Evolutionary conservation across 768 basidiomycete genomes (phyloP), one percentile per base, ranked within the genome.

Genomic region (Leccinum arenicola): DNA sequence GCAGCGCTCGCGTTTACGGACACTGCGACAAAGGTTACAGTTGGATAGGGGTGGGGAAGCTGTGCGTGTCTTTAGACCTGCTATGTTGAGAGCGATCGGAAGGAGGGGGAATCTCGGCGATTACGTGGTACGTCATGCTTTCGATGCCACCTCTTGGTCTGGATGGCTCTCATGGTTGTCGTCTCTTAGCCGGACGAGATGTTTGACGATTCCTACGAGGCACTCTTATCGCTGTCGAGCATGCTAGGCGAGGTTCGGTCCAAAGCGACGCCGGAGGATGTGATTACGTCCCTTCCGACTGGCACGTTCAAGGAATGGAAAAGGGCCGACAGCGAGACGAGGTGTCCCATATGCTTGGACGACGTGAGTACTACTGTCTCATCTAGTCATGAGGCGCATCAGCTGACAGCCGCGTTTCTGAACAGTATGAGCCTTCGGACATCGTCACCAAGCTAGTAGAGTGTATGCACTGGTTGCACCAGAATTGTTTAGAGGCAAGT

Each of bases 261-360:
- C 0, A 83, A 79, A 27, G 80, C 80, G 21, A 88, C 88, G 1
- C 85, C 89, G 2, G 78, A 80, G 1, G 75, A 85, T 8, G 77
- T 90, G 31, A 74, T 93, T 50, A 72, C 82, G 12, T 75, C 78
- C 0, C 73, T 92, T 53, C 85, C 88, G 19, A 83, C 77, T 15
- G 86, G 78, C 0, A 69, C 76, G 21, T 92, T 85, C 70, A 82
- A 82, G 64, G 88, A 90, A 33, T 91, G 88, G 87, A 80, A 78
- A 48, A 82, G 76, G 6, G 69, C 77, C 2, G 86, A 86, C 40
- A 84, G 85, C 56, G 91, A 93, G 62, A 76, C 82, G 56, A 80
- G 89, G 49, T 93, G 91, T 71, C 90, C 91, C 2, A 93, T 93
- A 55, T 93, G 91, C 67, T 73, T 93, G 62, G 91, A 93, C 61